Conservation (phyloP, 805 yeast genomes). For the Saccharomyces paradoxus region DNA sequence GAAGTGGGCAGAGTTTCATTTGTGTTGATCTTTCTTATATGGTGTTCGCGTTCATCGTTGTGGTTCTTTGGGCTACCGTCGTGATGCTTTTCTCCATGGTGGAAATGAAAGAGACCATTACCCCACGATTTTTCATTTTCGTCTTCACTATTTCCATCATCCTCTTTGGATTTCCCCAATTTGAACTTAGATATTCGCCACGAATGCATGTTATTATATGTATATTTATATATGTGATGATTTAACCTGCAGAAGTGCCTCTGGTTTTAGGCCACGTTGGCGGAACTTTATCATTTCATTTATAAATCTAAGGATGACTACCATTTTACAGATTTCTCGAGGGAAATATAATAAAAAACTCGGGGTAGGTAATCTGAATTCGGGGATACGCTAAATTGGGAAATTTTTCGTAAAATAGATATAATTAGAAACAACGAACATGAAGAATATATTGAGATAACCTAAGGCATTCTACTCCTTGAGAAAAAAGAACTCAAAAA, state of each 20-base stretch:
- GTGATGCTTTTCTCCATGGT: slow-evolving; percentile 1
- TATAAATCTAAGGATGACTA: background rate
- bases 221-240: background rate
- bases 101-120: slow-evolving; percentile 1
- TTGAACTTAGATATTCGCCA: slow-evolving; percentile 24
- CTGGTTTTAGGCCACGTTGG: background rate
- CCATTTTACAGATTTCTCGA: background rate
- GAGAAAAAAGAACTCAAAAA: background rate
- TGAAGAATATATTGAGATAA: background rate
- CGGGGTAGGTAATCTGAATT: background rate
- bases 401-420: background rate
- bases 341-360: background rate
- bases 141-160: slow-evolving; percentile 8
- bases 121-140: background rate
- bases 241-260: background rate
- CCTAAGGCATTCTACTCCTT: background rate
- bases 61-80: background rate
- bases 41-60: background rate
- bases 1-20: background rate
- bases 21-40: background rate
- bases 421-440: background rate
- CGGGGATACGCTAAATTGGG: background rate
- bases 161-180: slow-evolving; percentile 22
- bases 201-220: slow-evolving; percentile 14
- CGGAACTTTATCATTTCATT: background rate